phyloP scores from a whole-genome alignment of 2,329 filamentous ascomycete species.

The Alternaria angustiovoidea region DNA sequence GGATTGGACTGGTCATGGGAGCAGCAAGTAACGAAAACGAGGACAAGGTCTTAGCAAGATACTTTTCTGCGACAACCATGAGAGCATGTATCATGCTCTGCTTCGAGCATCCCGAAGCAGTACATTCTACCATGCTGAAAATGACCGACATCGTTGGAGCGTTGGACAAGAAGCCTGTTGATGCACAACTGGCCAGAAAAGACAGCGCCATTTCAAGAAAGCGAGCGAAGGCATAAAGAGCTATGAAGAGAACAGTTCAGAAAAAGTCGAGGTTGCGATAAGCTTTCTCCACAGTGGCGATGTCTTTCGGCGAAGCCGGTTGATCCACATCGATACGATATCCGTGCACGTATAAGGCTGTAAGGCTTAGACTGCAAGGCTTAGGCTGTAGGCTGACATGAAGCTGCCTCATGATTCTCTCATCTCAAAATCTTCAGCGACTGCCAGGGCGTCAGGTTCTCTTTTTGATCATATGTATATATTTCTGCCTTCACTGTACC shows the following conservation, averaged over 20 bases:
- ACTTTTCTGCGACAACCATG: constrained; percentile 44
- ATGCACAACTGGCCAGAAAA: constrained; percentile 1
- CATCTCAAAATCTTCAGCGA: background rate
- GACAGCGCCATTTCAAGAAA: constrained; percentile 19
- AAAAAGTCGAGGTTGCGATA: constrained; percentile 18
- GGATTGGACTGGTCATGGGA: constrained; percentile 45
- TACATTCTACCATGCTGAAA: constrained; percentile 38
- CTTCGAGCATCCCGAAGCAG: constrained; percentile 47
- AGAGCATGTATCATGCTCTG: constrained; percentile 45
- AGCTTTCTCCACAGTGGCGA: constrained; percentile 26
- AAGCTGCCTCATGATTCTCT: background rate
- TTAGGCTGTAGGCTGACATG: background rate
- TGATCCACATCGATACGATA: background rate
- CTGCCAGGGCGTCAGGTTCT: background rate
- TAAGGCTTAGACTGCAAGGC: background rate
- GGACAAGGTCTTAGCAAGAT: constrained; percentile 33
- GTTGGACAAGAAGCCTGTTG: constrained; percentile 8
- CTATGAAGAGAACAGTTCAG: background rate
- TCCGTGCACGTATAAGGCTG: constrained; percentile 15
- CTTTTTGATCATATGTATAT: background rate
- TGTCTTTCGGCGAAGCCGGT: constrained; percentile 18
- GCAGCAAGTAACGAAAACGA: constrained; percentile 40
- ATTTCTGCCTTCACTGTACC: background rate
- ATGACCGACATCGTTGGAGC: constrained; percentile 38
- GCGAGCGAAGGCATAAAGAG: constrained; percentile 14